A percentile compares a stretch with the other conserved stretches of the same genome.
Evolutionary conservation across 2,329 filamentous ascomycete genomes (phyloP).

Genomic region (Fusarium continuum): DNA sequence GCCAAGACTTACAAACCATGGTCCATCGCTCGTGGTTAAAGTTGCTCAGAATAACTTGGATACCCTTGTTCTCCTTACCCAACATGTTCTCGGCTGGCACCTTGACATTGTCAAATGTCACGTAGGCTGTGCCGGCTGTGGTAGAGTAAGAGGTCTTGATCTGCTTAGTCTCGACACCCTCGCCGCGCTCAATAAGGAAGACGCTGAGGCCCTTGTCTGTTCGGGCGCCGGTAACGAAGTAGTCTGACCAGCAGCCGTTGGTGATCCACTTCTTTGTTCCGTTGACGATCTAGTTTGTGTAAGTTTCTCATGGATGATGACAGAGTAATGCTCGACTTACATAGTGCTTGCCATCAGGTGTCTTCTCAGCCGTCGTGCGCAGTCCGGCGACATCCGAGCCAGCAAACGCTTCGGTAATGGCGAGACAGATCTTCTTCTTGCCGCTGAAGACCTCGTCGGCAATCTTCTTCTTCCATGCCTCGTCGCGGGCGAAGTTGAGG

Average conservation of each 20-base stretch:
- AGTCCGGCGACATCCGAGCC: constrained; percentile 82
- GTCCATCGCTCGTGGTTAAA: constrained; percentile 89
- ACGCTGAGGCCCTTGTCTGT: constrained; percentile 84
- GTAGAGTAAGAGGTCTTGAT: constrained; percentile 87
- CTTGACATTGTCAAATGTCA: constrained; percentile 88
- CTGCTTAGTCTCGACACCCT: constrained; percentile 77
- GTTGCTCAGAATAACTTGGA: constrained; percentile 84
- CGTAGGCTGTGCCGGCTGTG: constrained; percentile 78
- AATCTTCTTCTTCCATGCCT: constrained; percentile 71
- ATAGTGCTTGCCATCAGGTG: constrained; percentile 77
- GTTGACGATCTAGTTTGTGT: constrained; percentile 61
- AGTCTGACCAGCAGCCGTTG: constrained; percentile 81
- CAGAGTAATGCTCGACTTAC: constrained; percentile 51
- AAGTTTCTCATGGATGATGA: not conserved
- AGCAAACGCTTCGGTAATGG: constrained; percentile 89
- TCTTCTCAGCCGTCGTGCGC: constrained; percentile 80
- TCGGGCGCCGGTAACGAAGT: constrained; percentile 83
- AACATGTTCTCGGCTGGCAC: constrained; percentile 82
- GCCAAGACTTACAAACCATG: constrained; percentile 67
- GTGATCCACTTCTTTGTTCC: constrained; percentile 89
- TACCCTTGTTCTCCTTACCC: constrained; percentile 85
- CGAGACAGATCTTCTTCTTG: constrained; percentile 87
- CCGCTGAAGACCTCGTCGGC: constrained; percentile 78
- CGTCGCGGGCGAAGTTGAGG: constrained; percentile 78
- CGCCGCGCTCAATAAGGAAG: constrained; percentile 76